Conservation (phyloP, 2,329 filamentous ascomycete genomes). For the Moelleriella libera region DNA sequence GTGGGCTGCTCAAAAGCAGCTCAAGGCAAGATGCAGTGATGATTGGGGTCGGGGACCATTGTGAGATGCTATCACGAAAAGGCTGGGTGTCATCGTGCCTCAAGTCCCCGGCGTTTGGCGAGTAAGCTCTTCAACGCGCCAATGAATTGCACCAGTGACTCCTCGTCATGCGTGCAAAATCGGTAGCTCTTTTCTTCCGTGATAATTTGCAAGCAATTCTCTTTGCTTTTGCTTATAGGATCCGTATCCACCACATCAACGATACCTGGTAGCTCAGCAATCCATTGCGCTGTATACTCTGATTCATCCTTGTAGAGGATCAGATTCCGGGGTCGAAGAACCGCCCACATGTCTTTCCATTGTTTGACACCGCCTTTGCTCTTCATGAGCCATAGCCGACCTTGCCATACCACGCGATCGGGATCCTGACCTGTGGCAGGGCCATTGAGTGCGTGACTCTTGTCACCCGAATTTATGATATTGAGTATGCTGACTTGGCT, state of each 20-base stretch:
- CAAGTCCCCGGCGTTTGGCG: slow-evolving; percentile 51
- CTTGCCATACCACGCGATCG: slow-evolving; percentile 87
- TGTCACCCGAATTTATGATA: not conserved
- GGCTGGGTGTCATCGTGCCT: slow-evolving; percentile 22
- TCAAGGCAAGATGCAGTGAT: no score
- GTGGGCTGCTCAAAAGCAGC: no score
- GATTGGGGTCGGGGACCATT: no score
- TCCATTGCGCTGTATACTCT: slow-evolving; percentile 77
- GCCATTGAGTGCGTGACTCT: slow-evolving; percentile 5
- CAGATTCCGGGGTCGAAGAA: slow-evolving; percentile 71
- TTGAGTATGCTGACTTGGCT: slow-evolving; percentile 46
- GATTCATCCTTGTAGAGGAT: slow-evolving; percentile 86
- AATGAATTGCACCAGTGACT: slow-evolving; percentile 68
- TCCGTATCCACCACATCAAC: slow-evolving; percentile 91
- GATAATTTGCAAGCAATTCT: slow-evolving; percentile 82
- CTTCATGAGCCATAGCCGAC: slow-evolving; percentile 74
- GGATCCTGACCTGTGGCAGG: slow-evolving; percentile 45
- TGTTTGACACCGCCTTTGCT: slow-evolving; percentile 72
- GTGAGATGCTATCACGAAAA: not conserved
- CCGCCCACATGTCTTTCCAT: slow-evolving; percentile 93
- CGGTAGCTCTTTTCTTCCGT: slow-evolving; percentile 77
- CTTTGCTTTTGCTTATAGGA: slow-evolving; percentile 70
- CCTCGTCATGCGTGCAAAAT: slow-evolving; percentile 68
- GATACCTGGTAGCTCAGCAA: slow-evolving; percentile 64
- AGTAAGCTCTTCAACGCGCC: slow-evolving; percentile 83